phyloP scores from a whole-genome alignment of 257 asterid genomes.

The Petunia secreta region DNA sequence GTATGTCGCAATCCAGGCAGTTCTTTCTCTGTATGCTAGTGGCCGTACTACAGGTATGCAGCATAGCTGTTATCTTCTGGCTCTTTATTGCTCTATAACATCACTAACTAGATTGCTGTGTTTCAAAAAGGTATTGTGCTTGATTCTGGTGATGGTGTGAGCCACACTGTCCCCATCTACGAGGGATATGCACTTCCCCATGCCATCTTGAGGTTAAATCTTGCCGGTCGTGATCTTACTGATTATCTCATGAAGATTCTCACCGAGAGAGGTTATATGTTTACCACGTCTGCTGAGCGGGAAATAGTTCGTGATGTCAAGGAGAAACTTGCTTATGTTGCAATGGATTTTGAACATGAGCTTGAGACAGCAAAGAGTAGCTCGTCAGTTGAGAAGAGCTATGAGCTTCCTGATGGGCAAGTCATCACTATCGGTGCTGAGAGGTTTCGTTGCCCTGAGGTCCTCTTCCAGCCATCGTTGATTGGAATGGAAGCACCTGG shows the following conservation, averaged over 20 bases:
- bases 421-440: constrained; percentile 46
- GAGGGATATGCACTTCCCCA: constrained; percentile 55
- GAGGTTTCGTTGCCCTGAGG: constrained; percentile 55
- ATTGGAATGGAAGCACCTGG: constrained; percentile 24
- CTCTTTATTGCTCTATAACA: neutral
- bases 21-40: constrained; percentile 56
- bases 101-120: neutral
- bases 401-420: constrained; percentile 54
- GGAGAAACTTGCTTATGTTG: constrained; percentile 50
- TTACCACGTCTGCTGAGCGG: constrained; percentile 51
- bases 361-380: constrained; percentile 42
- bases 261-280: constrained; percentile 49
- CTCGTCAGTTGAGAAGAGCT: constrained; percentile 43
- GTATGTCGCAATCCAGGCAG: constrained; percentile 57
- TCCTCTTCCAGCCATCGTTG: constrained; percentile 46
- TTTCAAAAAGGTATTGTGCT: constrained; percentile 44
- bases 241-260: constrained; percentile 46
- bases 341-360: constrained; percentile 48
- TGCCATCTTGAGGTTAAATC: constrained; percentile 50
- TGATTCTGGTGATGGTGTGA: constrained; percentile 55
- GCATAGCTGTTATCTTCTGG: neutral
- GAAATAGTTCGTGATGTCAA: constrained; percentile 50
- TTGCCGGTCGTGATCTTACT: constrained; percentile 53
- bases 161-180: constrained; percentile 51
- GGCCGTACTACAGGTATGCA: constrained; percentile 53